Evolutionary conservation across 2,329 filamentous ascomycete species (phyloP), one percentile per base, ranked within the genome.

Genomic region (Ascochyta rabiei): DNA sequence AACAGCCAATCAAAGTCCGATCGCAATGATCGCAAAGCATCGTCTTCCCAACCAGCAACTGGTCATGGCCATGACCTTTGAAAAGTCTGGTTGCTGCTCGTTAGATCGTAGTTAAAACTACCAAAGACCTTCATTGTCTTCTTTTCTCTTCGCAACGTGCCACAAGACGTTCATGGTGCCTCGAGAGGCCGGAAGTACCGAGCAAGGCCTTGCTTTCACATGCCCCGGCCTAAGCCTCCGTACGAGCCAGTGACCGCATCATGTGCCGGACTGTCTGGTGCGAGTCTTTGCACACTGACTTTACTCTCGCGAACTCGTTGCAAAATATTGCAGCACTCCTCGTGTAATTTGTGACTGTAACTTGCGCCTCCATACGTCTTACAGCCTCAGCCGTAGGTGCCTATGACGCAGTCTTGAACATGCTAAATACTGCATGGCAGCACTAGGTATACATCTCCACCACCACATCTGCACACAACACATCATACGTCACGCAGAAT

Each of bases 401-500:
- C 66, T 64, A 75, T 74, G 71, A 73, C 72, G 71, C 71, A 72
- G 67, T 64, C 58, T 46, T 58, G 58, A 54, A 71, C 37, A 41
- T 50, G 38, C 48, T 56, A 47, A 35, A 40, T 16, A 56, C 48
- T 76, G 73, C 70, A 77, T 77, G 75, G 75, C 75, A 68, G 75
- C 75, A 70, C 64, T 77, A 74, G 75, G 75, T 70, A 74, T 72
- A 40, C 39, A 46, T 48, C 41, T 48, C 50, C 52, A 54, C 38
- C 57, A 56, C 57, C 56, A 42, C 55, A 46, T 34, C 15, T 18
- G 24, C 21, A 39, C 47, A 52, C 49, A 51, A n/a, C 28, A 38
- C 58, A 43, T 44, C 43, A 47, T 54, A 35, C 60, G 42, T 41
- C 58, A 42, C 48, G 50, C 64, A 61, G 38, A 42, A 67, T 70